Base-by-base conservation (phyloP, 305 asterid species). In the Rubia tinctorum region DNA sequence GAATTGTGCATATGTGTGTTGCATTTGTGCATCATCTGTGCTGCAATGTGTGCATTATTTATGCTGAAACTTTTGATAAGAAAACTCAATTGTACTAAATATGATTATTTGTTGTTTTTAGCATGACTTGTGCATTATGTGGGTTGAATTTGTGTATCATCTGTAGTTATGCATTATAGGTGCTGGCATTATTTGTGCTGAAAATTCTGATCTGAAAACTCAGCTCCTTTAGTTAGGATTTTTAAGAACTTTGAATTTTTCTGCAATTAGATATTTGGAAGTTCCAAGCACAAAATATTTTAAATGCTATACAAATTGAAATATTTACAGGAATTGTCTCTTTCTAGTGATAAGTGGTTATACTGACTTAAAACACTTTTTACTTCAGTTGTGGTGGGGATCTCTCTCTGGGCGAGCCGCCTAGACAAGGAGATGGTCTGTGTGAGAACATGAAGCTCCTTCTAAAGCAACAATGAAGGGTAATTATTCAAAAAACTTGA, bases 361-460 rank as follows among this genome's bases (percentile, higher is more conserved):
- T 25, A 68, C 45, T 68, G 58, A 44, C 39, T 59, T 6, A 10
- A 58, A 51, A 44, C 63, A 44, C 12, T 39, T 4, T 37, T 59
- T 7, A 30, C 14, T 88, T 82, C 92, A 93, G 99, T 85, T 95
- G 99, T 71, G 97, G 99, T 13, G 99, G 88, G 79, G 96, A 88
- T 55, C 12, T 8, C 69, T 78, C 90, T 63, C 73, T 86, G 70
- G 97, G 97, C 27, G 97, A 93, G 80, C 98, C 97, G 68, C 88
- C 95, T 45, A 82, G 89, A 73, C 90, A 82, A 85, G 98, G 98
- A 80, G 99, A 91, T 51, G 87, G 96, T 77, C 98, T 86, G 75
- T 95, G 99, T 75, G 90, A 96, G 72, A 95, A 95, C 86, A 95
- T 93, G 99, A 93, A 89, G 86, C 97, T 95, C 77, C 97, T 95